Evolutionary conservation across 257 asterid species (phyloP).

Genomic region (Dorcoceras hygrometricum): DNA sequence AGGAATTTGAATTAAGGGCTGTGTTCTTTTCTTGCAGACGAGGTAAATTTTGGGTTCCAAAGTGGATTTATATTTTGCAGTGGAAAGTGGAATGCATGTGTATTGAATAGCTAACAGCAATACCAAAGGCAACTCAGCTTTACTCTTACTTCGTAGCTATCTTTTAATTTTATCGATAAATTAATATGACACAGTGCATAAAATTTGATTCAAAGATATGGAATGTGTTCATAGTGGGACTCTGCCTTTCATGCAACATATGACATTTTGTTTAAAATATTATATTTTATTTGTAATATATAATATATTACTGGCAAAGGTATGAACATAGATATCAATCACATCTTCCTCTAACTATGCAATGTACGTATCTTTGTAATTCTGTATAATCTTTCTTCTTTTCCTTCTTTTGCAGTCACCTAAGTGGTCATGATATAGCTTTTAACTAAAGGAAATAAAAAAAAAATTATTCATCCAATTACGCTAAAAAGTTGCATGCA

Average conservation of each 20-base stretch:
- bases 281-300: not conserved
- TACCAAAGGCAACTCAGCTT: slow-evolving; percentile 66
- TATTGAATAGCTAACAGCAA: slow-evolving; percentile 38
- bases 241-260: slow-evolving; percentile 65
- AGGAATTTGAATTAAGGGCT: slow-evolving; percentile 4
- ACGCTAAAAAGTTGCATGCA: slow-evolving; percentile 15
- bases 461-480: not conserved
- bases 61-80: slow-evolving; percentile 30
- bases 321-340: slow-evolving; percentile 27
- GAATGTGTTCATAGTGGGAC: slow-evolving; percentile 64
- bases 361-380: slow-evolving; percentile 5
- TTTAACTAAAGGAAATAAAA: not conserved
- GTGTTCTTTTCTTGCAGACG: slow-evolving; percentile 61
- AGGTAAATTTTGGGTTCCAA: slow-evolving; percentile 60
- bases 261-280: slow-evolving; percentile 16
- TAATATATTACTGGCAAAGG: slow-evolving; percentile 16
- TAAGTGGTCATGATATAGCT: slow-evolving; percentile 16
- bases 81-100: slow-evolving; percentile 90
- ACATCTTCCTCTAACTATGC: slow-evolving; percentile 24
- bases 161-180: slow-evolving; percentile 1
- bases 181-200: not conserved
- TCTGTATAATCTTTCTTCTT: not conserved
- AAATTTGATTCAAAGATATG: slow-evolving; percentile 34
- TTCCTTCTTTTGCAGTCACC: slow-evolving; percentile 7
- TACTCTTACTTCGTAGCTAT: slow-evolving; percentile 32